These are phyloP conservation scores for Clonostachys solani DNA, from an alignment of 2,329 filamentous ascomycete genomes.

Conservation along the genomic window DNA sequence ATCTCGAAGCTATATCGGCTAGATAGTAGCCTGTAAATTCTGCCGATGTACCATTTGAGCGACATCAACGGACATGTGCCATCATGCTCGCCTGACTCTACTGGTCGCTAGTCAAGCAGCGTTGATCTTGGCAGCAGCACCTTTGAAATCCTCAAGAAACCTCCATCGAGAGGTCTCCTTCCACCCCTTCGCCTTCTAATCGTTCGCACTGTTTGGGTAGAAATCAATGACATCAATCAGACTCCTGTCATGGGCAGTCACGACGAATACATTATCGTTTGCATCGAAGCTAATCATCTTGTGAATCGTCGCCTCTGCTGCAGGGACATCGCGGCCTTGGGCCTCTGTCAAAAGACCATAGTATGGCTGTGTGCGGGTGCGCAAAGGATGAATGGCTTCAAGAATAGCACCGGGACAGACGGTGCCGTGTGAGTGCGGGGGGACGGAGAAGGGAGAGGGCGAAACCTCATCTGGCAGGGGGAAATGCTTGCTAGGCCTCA, in stretches of 20 bases:
- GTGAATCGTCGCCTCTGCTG: neutral
- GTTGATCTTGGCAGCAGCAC: neutral
- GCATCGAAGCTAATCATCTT: conserved; percentile 12
- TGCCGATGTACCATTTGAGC: too few relatives aligned
- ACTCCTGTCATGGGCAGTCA: conserved; percentile 15
- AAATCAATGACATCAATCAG: conserved; percentile 8
- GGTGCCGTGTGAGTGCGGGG: neutral
- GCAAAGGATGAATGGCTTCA: neutral
- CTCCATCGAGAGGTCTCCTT: conserved; percentile 11
- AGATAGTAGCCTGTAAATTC: too few relatives aligned
- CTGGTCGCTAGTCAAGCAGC: too few relatives aligned
- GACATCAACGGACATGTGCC: too few relatives aligned
- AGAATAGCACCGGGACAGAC: neutral
- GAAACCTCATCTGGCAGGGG: conserved; percentile 22
- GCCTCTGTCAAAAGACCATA: neutral
- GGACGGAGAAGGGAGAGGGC: neutral
- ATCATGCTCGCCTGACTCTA: too few relatives aligned
- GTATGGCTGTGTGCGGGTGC: neutral
- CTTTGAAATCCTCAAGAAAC: conserved; percentile 12
- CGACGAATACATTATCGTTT: conserved; percentile 12
- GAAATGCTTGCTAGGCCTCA: conserved; percentile 25
- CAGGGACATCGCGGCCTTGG: neutral
- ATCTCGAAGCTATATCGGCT: too few relatives aligned
- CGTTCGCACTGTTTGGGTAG: conserved; percentile 13
- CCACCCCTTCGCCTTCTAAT: conserved; percentile 12